Conservation (phyloP, 2,329 filamentous ascomycete species). For the Alternaria gaisen region DNA sequence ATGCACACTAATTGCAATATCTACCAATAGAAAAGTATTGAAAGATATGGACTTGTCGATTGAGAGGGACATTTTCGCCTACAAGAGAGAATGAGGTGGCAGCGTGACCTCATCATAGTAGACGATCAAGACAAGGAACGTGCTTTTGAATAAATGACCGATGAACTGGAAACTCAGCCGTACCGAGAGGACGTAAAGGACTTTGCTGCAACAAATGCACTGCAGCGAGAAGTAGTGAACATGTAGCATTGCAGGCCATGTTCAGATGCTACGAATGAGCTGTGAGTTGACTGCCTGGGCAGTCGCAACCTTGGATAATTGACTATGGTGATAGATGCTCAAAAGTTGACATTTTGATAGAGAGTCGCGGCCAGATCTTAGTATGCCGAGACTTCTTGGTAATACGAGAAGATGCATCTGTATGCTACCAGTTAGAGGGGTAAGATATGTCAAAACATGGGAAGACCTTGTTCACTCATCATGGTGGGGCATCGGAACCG, state of each 20-base stretch:
- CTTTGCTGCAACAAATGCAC: no score
- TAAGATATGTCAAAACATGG: neutral
- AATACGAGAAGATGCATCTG: neutral
- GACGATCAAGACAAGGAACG: neutral
- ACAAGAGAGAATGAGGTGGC: neutral
- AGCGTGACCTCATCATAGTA: neutral
- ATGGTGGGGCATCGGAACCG: conserved; percentile 21
- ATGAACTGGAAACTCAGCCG: no score
- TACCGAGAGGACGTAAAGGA: no score
- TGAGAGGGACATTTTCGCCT: neutral
- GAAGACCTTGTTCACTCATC: neutral
- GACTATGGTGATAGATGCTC: neutral
- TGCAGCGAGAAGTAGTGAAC: neutral
- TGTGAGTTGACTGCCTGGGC: neutral
- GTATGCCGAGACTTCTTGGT: neutral
- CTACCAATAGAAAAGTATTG: neutral
- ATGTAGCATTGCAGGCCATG: neutral
- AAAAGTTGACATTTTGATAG: neutral
- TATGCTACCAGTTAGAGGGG: neutral
- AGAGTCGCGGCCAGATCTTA: neutral
- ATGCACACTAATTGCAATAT: neutral
- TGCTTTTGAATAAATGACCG: no score
- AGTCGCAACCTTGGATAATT: neutral
- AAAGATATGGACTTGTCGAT: neutral
- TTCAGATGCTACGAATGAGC: neutral